Evolutionary conservation across 1,284 basidiomycete genomes (phyloP).

Genomic region (Phylloboletellus chloephorus): DNA sequence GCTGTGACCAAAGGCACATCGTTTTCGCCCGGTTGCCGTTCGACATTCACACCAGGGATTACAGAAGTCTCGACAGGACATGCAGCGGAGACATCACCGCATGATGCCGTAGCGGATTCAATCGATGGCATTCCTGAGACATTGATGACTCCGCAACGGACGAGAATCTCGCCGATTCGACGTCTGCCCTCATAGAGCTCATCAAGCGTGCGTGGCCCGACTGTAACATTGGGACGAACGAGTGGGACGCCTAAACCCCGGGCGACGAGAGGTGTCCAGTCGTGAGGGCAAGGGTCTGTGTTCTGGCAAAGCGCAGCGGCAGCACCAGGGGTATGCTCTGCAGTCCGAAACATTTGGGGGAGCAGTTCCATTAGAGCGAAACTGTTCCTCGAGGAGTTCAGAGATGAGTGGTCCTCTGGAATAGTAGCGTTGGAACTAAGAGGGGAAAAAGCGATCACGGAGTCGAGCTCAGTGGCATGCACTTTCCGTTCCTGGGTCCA

Average conservation of each 20-base stretch:
- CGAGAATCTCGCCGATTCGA: conserved; percentile 24
- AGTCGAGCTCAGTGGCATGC: conserved; percentile 12
- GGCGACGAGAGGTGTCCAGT: conserved; percentile 4
- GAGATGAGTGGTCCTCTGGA: conserved; percentile 1
- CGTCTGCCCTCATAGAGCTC: conserved; percentile 20
- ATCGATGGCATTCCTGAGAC: conserved; percentile 3
- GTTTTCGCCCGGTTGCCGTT: conserved; percentile 2
- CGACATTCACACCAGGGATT: not conserved
- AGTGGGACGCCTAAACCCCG: conserved; percentile 1
- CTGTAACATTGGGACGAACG: not conserved
- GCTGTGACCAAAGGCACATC: conserved; percentile 11
- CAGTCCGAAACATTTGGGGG: not conserved
- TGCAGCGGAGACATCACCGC: not conserved
- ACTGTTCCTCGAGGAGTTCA: conserved; percentile 4
- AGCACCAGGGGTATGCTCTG: conserved; percentile 1
- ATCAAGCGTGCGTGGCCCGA: not conserved
- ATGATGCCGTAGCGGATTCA: not conserved
- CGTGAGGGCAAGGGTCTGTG: not conserved
- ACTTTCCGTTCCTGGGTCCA: conserved; percentile 16
- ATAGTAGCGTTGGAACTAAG: conserved; percentile 7
- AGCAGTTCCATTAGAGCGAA: conserved; percentile 11
- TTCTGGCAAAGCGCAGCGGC: not conserved
- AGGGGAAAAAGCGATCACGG: conserved; percentile 11
- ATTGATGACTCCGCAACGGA: conserved; percentile 21
- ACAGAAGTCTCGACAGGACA: not conserved